Conservation (phyloP, 331 rosid species). For the Erythrophleum ivorense region DNA sequence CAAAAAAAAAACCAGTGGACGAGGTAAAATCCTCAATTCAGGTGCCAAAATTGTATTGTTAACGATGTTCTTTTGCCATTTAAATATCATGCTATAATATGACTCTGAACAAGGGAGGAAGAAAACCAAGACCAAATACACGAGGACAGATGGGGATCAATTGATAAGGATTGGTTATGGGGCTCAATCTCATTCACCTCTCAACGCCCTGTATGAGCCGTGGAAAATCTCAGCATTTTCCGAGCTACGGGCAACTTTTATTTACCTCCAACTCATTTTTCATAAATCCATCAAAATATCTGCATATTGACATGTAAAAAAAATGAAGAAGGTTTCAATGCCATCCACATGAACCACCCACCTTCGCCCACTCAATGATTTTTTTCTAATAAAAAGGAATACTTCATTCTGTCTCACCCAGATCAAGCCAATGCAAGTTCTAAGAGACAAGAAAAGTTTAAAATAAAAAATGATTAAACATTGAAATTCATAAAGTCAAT, state of each 20-base stretch:
- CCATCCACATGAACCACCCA: conserved; percentile 60
- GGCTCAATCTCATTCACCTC: neutral
- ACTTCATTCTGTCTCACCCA: conserved; percentile 32
- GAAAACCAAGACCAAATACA: no score
- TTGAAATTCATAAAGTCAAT: neutral
- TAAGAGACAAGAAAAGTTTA: neutral
- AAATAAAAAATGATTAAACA: neutral
- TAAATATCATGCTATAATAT: neutral
- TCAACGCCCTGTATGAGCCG: neutral
- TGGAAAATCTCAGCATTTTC: neutral
- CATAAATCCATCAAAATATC: neutral
- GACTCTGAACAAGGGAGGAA: no score
- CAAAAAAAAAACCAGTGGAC: no score
- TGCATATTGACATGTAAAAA: conserved; percentile 11
- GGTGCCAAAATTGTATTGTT: neutral
- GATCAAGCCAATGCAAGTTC: conserved; percentile 31
- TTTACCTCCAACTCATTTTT: neutral
- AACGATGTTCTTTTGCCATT: neutral
- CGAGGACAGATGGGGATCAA: no score
- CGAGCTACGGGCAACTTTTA: neutral
- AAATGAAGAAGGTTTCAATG: conserved; percentile 25
- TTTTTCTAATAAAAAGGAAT: neutral
- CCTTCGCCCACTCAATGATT: conserved; percentile 20
- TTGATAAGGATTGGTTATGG: neutral
- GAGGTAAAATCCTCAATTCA: neutral